Conservation (phyloP, 2,329 filamentous ascomycete species). For the Ilyonectria destructans region DNA sequence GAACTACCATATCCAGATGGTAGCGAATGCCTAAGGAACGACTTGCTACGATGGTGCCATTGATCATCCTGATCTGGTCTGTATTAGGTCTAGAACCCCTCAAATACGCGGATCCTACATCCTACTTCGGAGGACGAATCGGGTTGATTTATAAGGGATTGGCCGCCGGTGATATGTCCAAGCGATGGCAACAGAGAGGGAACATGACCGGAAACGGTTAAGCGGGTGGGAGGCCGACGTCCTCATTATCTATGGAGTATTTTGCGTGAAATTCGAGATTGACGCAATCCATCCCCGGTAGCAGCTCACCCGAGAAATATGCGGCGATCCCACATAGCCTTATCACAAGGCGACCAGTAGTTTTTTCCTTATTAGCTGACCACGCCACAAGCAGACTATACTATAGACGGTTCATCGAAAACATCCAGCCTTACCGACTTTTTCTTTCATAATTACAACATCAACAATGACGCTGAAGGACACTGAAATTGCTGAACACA, state of each 20-base stretch:
- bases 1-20: no score
- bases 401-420: background rate
- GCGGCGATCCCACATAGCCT: background rate
- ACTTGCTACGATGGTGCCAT: no score
- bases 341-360: background rate
- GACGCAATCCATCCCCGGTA: background rate
- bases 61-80: no score
- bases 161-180: background rate
- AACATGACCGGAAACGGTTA: background rate
- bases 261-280: background rate
- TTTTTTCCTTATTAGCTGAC: background rate
- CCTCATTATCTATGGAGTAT: background rate
- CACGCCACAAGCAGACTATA: background rate
- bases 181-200: background rate
- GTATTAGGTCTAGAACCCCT: no score
- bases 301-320: background rate
- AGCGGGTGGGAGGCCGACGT: background rate
- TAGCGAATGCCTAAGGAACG: no score
- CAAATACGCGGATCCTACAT: no score
- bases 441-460: background rate
- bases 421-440: background rate
- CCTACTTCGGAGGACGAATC: no score
- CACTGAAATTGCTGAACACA: conserved; percentile 78
- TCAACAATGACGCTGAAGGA: conserved; percentile 64
- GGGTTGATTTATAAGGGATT: background rate